Evolutionary conservation across 1,284 basidiomycete genomes (phyloP), one percentile per base, ranked within the genome.

Genomic region (Xerocomus tenax): DNA sequence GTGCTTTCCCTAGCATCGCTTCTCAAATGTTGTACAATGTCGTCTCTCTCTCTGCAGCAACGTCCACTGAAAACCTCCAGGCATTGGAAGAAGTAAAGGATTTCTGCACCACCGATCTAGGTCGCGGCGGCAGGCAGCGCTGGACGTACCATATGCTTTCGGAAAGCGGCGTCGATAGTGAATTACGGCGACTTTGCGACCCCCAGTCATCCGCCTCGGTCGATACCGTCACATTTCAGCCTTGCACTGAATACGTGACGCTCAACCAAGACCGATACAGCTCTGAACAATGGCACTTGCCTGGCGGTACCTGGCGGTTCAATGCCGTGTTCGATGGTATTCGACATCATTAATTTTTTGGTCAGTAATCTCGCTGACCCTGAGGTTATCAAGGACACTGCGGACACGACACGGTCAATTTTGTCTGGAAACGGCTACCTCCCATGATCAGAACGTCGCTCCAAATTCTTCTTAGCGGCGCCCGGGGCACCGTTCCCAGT

Each of bases 261-360:
- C 67, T 68, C 48, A 74, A 69, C 44, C 76, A 84, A 62, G 81
- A 84, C 63, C 74, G 82, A 26, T 74, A 71, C 56, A 69, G 69
- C 47, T 60, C 77, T 34, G 69, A 80, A 52, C 69, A 76, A 51
- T 83, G 81, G 81, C 59, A 67, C 43, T 58, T 82, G n/a, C 60
- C 66, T 8, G 72, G 71, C 28, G 78, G 80, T 10, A 68, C 61
- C 4, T 84, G 82, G 82, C 63, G 66, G 8, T 83, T 81, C 57
- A 75, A 74, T 46, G 78, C 73, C 34, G 66, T 84, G 35, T 78
- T 82, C 53, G 82, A 84, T 58, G 81, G 81, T 82, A 61, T 40
- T 49, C 23, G 25, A 21, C 16, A 4, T 34, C 23, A 26, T 16
- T 19, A 3, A 1, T 7, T 12, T 28, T 30, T 42, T 28, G 42